Base-by-base conservation (phyloP, 352 stramenopile genomes). In the Lagenidium sp. region DNA sequence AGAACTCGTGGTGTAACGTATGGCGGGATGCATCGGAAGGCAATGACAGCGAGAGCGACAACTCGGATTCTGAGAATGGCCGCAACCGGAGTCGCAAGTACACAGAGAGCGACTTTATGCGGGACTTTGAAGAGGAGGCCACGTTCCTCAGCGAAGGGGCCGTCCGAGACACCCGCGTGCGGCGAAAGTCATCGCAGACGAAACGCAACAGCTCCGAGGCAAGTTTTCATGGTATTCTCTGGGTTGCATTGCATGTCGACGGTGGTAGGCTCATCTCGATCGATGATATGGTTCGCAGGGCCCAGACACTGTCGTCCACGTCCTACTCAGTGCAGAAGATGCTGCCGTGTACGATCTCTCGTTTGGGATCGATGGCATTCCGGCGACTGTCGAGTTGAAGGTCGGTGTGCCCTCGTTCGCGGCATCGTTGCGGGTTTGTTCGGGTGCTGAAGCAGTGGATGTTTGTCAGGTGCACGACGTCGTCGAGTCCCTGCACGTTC, bases 71-170 rank as follows among this genome's bases (percentile, higher is more conserved):
- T n/a, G 53, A 57, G 35, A 68, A 53, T 7, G 47, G 47, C 15
- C 46, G 66, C 20, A 63, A 61, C 16, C 58, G 64, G 28, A 79
- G 61, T 62, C 65, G 68, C 8, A 82, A 85, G 46, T 85, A 89
- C 60, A 80, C 74, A 12, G 57, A 70, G 41, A 86, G 63, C 49
- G 74, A 86, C 41, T 87, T 86, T 24, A 84, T 85, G 70, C 69
- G 72, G 31, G 76, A 89, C 36, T 84, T 89, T 47, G 72, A 84
- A 41, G 77, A 85, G 38, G 68, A 89, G 50, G 65, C 86, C 22
- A 52, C 52, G 16, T 29, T 71, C 10, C 19, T 67, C 4, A 44
- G 42, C 6, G 62, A 71, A 53, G 49, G 60, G 29, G 48, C 54
- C n/a, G n/a, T n/a, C n/a, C n/a, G n/a, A n/a, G 50, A 51, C 13